Evolutionary conservation across 1,284 basidiomycete species (phyloP), one percentile per base, ranked within the genome.

Genomic region (Somion occarium): DNA sequence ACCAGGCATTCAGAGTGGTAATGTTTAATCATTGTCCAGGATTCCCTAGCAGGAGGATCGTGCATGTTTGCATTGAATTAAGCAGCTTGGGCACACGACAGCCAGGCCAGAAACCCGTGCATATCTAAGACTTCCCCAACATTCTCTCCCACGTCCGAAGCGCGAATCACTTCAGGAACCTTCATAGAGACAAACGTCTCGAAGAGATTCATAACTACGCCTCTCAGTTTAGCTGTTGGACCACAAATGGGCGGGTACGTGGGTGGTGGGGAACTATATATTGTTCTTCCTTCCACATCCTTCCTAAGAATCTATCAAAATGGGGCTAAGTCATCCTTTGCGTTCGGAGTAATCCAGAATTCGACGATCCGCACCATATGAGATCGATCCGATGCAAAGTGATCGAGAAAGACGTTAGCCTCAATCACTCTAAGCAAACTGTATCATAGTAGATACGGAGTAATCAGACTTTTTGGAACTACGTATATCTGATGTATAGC

Each of bases 381-480:
- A 49, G 85, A 85, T 61, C 87, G 73, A 64, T 89, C 84, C n/a
- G 85, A 88, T 7, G 85, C 83, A 67, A 89, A 88, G 57, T 78
- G 59, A 53, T 77, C 69, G 19, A 88, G 65, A 60, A 75, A 85
- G 2, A 62, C 62, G 25, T 66, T 49, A 3, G 74, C 79, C 45
- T 77, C 73, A 48, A 90, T 68, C 44, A 88, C 71, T 59, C 73
- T 65, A 59, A 75, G 71, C 27, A 64, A 60, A 49, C 74, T 76
- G 57, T 12, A 46, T 43, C 39, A 49, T 44, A 46, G n/a, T 12
- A n/a, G 2, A 50, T 18, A 15, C 25, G 13, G 23, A 44, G 38
- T n/a, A 38, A n/a, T n/a, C n/a, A n/a, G n/a, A n/a, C n/a, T n/a
- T n/a, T n/a, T n/a, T n/a, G n/a, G 7, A 34, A 34, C 30, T 7